Percentiles rank a stretch among this genome's conserved stretches.
Conservation (phyloP, 345 rosid species). For the Aquilaria yunnanensis region DNA sequence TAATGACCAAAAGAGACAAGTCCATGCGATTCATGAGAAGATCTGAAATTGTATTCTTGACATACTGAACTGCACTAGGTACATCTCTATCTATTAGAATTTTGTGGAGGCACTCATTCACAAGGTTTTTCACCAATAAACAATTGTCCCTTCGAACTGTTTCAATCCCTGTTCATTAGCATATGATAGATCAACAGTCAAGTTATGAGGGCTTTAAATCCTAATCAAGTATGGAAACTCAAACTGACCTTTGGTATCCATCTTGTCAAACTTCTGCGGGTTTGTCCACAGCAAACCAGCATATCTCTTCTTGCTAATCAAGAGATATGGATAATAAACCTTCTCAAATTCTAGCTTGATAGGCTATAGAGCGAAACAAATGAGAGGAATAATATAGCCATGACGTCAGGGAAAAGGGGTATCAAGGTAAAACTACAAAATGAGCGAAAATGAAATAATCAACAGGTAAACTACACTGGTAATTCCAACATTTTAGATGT, state of each 20-base stretch:
- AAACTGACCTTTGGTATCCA: constrained; percentile 89
- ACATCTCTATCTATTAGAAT: constrained; percentile 80
- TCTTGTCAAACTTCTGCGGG: constrained; percentile 77
- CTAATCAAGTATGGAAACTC: constrained; percentile 12
- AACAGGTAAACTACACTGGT: too few species aligned
- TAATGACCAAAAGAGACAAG: constrained; percentile 93
- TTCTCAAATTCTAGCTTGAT: constrained; percentile 98
- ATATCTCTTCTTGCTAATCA: constrained; percentile 98
- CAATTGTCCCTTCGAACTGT: constrained; percentile 99
- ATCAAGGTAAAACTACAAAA: too few species aligned
- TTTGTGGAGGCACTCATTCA: constrained; percentile 88
- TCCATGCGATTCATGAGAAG: constrained; percentile 99
- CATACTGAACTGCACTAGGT: constrained; percentile 83
- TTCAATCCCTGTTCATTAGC: constrained; percentile 69
- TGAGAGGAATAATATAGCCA: too few species aligned
- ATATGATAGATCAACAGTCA: constrained; percentile 12
- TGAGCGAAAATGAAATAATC: too few species aligned
- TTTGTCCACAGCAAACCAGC: constrained; percentile 96
- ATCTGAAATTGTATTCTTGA: constrained; percentile 87
- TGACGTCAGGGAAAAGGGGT: too few species aligned
- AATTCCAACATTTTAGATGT: too few species aligned
- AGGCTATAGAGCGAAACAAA: constrained; percentile 42
- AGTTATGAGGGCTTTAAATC: constrained; percentile 6
- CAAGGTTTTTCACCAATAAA: constrained; percentile 89
- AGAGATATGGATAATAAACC: constrained; percentile 85